Evolutionary conservation across 2,329 filamentous ascomycete genomes (phyloP).

Genomic region (Aspergillus pseudotamarii): DNA sequence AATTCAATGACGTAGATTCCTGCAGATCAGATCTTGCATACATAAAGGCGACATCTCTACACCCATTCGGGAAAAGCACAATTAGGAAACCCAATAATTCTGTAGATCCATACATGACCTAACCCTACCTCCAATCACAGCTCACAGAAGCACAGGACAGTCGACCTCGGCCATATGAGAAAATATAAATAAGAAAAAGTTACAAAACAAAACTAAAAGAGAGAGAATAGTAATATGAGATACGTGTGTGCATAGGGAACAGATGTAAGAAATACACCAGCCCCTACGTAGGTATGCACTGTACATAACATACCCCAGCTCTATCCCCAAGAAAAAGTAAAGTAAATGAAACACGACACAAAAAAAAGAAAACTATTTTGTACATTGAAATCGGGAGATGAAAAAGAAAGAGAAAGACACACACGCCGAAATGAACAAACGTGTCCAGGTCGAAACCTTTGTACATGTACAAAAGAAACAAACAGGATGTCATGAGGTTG

Average conservation of each 20-base stretch:
- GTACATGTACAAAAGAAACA: neutral
- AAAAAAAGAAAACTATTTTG: neutral
- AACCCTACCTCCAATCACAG: neutral
- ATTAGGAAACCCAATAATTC: neutral
- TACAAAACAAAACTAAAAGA: neutral
- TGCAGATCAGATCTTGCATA: slow-evolving; percentile 5
- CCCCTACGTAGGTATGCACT: neutral
- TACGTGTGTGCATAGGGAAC: neutral
- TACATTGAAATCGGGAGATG: neutral
- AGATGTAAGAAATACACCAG: neutral
- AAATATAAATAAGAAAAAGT: neutral
- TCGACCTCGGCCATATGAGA: neutral
- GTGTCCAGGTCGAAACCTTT: neutral
- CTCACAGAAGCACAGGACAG: too few species aligned
- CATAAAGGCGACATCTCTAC: neutral
- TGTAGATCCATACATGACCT: neutral
- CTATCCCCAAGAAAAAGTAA: neutral
- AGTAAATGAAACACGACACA: neutral
- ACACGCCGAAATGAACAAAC: neutral
- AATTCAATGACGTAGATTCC: neutral
- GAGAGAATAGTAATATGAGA: neutral
- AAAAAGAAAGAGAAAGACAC: neutral
- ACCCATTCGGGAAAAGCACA: neutral
- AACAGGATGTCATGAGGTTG: neutral
- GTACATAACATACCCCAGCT: neutral